A percentile compares a stretch with the other conserved stretches of the same genome.
These are phyloP conservation scores for Solanum boliviense DNA, from an alignment of 257 asterid genomes.

Conservation along the genomic window DNA sequence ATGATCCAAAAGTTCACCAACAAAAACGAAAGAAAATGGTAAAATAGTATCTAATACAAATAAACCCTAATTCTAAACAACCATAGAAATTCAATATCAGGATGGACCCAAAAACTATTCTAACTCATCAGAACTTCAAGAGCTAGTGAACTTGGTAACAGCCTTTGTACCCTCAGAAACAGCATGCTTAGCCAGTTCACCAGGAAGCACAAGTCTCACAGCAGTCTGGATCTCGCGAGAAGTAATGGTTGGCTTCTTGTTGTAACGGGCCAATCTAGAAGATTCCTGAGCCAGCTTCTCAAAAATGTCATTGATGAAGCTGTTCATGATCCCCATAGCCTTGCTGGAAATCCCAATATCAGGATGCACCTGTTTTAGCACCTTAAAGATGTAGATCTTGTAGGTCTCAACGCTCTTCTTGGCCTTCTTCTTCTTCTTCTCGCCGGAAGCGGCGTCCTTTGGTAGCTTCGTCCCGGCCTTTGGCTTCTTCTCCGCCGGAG, in stretches of 20 bases:
- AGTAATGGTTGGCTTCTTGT: conserved; percentile 58
- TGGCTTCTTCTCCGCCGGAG: conserved; percentile 58
- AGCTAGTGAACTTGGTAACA: conserved; percentile 55
- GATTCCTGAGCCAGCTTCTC: conserved; percentile 54
- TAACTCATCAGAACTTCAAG: conserved; percentile 6
- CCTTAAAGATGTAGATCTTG: conserved; percentile 72
- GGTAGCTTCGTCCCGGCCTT: conserved; percentile 71
- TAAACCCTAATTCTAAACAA: background rate
- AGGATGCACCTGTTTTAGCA: conserved; percentile 53
- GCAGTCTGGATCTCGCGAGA: conserved; percentile 48
- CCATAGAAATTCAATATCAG: background rate
- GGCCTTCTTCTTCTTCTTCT: conserved; percentile 50
- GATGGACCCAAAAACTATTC: background rate
- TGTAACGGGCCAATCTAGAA: conserved; percentile 46
- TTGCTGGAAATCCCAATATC: conserved; percentile 58
- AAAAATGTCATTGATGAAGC: conserved; percentile 35
- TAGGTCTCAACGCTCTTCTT: conserved; percentile 52
- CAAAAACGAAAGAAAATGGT: background rate
- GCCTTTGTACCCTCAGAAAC: conserved; percentile 68
- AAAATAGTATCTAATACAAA: background rate
- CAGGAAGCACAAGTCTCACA: conserved; percentile 52
- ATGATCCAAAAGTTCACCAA: background rate
- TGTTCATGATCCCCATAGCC: conserved; percentile 69
- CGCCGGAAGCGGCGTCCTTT: conserved; percentile 42
- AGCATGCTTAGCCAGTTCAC: conserved; percentile 60